Evolutionary conservation across 768 basidiomycete genomes (phyloP), one percentile per base, ranked within the genome.

Genomic region (Tulasnella sp.): DNA sequence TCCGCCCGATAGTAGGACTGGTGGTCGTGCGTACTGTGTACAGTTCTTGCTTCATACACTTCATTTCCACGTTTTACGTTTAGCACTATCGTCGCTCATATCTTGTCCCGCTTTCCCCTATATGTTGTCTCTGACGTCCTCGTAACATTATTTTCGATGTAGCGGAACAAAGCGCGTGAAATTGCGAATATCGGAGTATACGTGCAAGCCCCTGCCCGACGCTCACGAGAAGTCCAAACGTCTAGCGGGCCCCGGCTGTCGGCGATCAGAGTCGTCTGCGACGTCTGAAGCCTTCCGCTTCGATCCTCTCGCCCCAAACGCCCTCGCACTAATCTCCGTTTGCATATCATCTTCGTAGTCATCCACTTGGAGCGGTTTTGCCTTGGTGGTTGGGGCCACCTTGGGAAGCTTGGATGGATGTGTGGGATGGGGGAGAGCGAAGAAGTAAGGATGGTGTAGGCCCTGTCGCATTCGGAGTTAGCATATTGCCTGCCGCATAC

Each of bases 361-460:
- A 81, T 93, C 93, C 3, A 92, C 87, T 16, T 86, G 86, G 11
- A 87, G 76, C 5, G 93, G 90, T 39, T 90, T 86, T 0, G 85
- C 83, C 5, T 87, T 83, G 0, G 86, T 70, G 86, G 86, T 57
- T 84, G 85, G 16, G 70, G 81, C 80, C 77, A 90, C 85, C 89
- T 96, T 94, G 0, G 98, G 98, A 0, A 99, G 88, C 81, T 94
- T 92, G 10, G 91, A 91, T 0, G 95, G 95, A 80, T 93, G 92
- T 0, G 96, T 92, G 0, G 98, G 96, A 81, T 92, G 90, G 10
- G 96, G 96, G 4, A 93, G 86, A 15, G 93, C 89, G 57, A 89
- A 89, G 86, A 99, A 98, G 84, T 97, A 99, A 3, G 92, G 86
- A 82, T 99, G 96, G 71, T 88, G 83, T 20, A 99, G 89, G 11